Evolutionary conservation across 2,329 filamentous ascomycete species (phyloP).

Genomic region (Blastomyces silverae): DNA sequence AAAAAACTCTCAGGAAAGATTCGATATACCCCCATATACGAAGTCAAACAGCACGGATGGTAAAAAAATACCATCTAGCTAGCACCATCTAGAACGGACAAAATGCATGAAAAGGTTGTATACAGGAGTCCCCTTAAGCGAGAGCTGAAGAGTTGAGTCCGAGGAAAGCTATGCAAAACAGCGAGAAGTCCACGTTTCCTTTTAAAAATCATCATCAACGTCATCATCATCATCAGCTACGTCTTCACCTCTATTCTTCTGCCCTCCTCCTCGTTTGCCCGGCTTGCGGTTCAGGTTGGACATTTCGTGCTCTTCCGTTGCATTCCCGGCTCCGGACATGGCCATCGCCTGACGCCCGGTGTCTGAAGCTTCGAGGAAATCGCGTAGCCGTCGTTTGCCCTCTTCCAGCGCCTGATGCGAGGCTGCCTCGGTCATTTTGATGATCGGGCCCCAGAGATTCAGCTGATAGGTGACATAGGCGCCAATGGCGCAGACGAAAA

Average conservation of each 20-base stretch:
- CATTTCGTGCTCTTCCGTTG: constrained; percentile 55
- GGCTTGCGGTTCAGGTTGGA: constrained; percentile 28
- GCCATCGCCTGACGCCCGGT: constrained; percentile 75
- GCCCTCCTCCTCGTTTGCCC: background rate
- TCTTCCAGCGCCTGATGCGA: constrained; percentile 80
- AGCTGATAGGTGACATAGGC: constrained; percentile 88
- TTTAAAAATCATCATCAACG: constrained; percentile 9
- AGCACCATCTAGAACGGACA: background rate
- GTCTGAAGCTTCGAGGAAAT: constrained; percentile 84
- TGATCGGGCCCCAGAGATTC: constrained; percentile 91
- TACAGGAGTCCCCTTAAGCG: background rate
- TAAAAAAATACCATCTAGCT: background rate
- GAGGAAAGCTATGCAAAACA: background rate
- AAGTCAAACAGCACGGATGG: background rate
- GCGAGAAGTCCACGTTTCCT: background rate
- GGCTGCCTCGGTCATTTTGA: constrained; percentile 90
- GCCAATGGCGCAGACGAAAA: constrained; percentile 67
- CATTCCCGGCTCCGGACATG: constrained; percentile 50
- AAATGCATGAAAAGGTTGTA: background rate
- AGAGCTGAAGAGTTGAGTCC: background rate
- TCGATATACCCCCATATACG: background rate
- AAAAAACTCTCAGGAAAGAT: background rate
- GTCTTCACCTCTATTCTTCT: constrained; percentile 2
- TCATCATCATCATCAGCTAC: constrained; percentile 9
- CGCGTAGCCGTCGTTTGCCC: constrained; percentile 80